Percentiles rank a stretch among this genome's conserved stretches.
These are phyloP conservation scores for Yarrowia alimentaria DNA, from an alignment of 805 yeast genomes.

Conservation along the genomic window DNA sequence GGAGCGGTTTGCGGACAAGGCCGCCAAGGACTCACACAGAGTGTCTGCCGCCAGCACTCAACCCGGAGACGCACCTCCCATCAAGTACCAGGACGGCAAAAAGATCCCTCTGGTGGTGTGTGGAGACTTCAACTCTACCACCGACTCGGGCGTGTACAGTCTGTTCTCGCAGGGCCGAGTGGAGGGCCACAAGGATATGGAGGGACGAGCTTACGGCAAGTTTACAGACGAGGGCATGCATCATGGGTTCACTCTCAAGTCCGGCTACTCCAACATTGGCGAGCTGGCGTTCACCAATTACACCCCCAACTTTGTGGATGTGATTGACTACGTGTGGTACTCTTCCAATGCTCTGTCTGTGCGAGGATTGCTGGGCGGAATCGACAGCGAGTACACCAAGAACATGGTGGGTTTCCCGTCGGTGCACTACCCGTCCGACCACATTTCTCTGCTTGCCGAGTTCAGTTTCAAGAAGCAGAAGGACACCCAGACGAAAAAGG, in stretches of 20 bases:
- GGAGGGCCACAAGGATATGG: constrained; percentile 74
- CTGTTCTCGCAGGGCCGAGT: constrained; percentile 78
- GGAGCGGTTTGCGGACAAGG: constrained; percentile 59
- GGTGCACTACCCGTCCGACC: constrained; percentile 92
- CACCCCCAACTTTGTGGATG: constrained; percentile 90
- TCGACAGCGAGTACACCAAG: constrained; percentile 72
- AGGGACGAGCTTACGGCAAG: constrained; percentile 83
- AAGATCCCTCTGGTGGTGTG: constrained; percentile 78
- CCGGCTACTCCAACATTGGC: constrained; percentile 79
- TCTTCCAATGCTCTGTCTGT: constrained; percentile 78
- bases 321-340: constrained; percentile 95
- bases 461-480: constrained; percentile 56
- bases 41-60: not conserved
- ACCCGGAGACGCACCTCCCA: constrained; percentile 35
- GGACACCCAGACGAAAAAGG: constrained; percentile 25
- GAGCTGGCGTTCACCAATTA: constrained; percentile 93
- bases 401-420: constrained; percentile 90
- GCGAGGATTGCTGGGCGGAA: constrained; percentile 78
- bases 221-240: constrained; percentile 86
- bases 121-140: constrained; percentile 92
- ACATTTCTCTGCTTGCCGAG: constrained; percentile 78
- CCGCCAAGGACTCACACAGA: constrained; percentile 33
- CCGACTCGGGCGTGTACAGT: constrained; percentile 88
- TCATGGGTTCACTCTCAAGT: constrained; percentile 76
- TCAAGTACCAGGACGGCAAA: constrained; percentile 45